Percentiles rank a stretch among this genome's conserved stretches.
phyloP scores from a whole-genome alignment of 2,329 filamentous ascomycete species.

The Fusarium transvaalense region DNA sequence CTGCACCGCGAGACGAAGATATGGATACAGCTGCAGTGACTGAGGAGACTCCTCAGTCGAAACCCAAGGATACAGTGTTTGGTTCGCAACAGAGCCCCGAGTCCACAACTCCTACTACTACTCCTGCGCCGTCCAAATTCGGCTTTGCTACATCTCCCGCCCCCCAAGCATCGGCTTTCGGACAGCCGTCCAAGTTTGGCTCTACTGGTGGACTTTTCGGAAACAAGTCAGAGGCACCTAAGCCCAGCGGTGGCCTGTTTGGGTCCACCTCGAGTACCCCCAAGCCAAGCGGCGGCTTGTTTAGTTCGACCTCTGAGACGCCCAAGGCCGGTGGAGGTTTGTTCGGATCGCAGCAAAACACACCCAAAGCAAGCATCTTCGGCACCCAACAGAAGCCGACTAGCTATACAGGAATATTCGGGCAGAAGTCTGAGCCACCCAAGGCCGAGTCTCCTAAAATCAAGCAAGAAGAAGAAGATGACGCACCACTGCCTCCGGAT shows the following conservation, averaged over 20 bases:
- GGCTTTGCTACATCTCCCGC: conserved; percentile 54
- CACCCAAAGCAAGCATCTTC: conserved; percentile 42
- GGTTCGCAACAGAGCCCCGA: conserved; percentile 47
- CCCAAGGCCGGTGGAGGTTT: conserved; percentile 46
- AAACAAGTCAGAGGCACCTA: conserved; percentile 44
- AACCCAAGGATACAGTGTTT: conserved; percentile 52
- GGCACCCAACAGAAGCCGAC: conserved; percentile 41
- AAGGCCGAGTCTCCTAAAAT: conserved; percentile 52
- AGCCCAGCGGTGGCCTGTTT: conserved; percentile 46
- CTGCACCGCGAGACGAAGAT: conserved; percentile 63
- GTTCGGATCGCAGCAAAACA: conserved; percentile 42
- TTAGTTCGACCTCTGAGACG: conserved; percentile 46
- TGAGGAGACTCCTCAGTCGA: conserved; percentile 55
- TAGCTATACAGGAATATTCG: conserved; percentile 44
- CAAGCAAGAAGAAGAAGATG: conserved; percentile 54
- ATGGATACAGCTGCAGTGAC: conserved; percentile 60
- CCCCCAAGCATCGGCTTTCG: conserved; percentile 53
- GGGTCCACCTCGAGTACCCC: conserved; percentile 40
- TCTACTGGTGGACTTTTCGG: conserved; percentile 49
- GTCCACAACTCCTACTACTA: conserved; percentile 64
- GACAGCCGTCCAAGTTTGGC: conserved; percentile 50
- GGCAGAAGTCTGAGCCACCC: conserved; percentile 34
- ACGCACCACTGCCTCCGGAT: conserved; percentile 66
- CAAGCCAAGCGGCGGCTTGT: conserved; percentile 35
- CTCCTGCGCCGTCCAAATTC: conserved; percentile 64